Conservation (phyloP, 2,329 filamentous ascomycete genomes). For the Colletotrichum lini region DNA sequence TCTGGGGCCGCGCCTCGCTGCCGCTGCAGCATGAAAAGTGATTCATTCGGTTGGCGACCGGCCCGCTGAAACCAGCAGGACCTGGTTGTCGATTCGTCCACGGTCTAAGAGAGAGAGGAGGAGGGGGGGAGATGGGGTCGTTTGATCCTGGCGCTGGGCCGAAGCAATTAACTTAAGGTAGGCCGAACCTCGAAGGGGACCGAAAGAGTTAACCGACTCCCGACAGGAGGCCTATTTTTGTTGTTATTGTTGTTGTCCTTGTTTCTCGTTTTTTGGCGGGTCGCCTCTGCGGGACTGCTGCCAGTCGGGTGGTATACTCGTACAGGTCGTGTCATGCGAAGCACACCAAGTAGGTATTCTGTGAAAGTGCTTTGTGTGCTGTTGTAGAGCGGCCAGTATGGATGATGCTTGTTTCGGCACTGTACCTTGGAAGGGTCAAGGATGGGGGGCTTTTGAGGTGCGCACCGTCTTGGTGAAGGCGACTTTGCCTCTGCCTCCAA, state of each 20-base stretch:
- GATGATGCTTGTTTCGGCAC: not conserved
- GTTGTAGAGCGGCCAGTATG: not conserved
- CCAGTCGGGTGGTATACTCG: no score
- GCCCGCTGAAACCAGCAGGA: slow-evolving; percentile 12
- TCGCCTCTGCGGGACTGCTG: not conserved
- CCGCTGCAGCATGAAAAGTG: not conserved
- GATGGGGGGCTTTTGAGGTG: not conserved
- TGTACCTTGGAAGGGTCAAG: not conserved
- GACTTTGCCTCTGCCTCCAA: not conserved
- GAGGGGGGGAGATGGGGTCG: not conserved
- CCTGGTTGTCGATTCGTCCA: slow-evolving; percentile 16
- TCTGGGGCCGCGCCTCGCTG: not conserved
- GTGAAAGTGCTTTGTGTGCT: no score
- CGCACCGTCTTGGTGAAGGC: slow-evolving; percentile 20
- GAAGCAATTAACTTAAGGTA: slow-evolving; percentile 28
- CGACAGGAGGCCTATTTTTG: slow-evolving; percentile 31
- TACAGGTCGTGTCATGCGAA: no score
- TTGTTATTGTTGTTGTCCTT: slow-evolving; percentile 17
- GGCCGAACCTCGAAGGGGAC: not conserved
- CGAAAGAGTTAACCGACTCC: slow-evolving; percentile 38
- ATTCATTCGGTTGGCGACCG: slow-evolving; percentile 11
- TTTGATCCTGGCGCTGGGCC: slow-evolving; percentile 19
- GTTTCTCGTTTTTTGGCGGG: not conserved
- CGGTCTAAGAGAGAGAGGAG: not conserved
- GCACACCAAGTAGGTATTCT: no score